Base-by-base conservation (phyloP, 148 eudicot species). In the Cornus kousa region DNA sequence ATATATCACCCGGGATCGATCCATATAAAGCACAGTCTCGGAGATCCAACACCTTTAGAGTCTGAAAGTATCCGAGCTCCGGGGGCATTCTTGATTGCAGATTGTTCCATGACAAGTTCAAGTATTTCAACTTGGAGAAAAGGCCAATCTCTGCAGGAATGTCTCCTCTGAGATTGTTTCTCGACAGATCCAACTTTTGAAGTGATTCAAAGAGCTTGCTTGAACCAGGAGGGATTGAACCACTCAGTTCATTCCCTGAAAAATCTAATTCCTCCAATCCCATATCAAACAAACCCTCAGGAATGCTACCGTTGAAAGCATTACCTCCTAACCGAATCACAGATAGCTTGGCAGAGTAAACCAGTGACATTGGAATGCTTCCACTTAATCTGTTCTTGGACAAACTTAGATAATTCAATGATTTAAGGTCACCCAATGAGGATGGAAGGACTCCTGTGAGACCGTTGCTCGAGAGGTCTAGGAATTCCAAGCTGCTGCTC, bases 141-240 rank as follows among this genome's bases (percentile, higher is more conserved):
- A 96, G 91, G 16, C 99, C 97, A 86, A 93, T 77, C 81, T 92
- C 97, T 7, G 92, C 90, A 57, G 99, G 99, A 74, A 97, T 87
- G 59, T 79, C 82, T 10, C 98, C 98, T 39, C 76, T 77, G 13
- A 97, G 88, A 70, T 77, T 83, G 79, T 96, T 96, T 67, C 79
- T 82, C 4, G 99, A 96, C 77, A 96, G 83, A 84, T 96, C 99
- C 83, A 96, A 73, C 23, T 83, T 50, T 20, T 81, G 72, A 78
- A 96, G 89, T 5, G 94, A 84, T 75, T 90, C 97, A 7, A 87
- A 88, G 14, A 88, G 65, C 74, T 73, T 89, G 78, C 90, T 72
- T 0, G 94, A 87, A 0, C 89, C 94, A 10, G 88, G 76, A 68
- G 98, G 98, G 55, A 97, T 84, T 3, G 85, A 80, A 13, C 99